A percentile compares a stretch with the other conserved stretches of the same genome.
phyloP scores from a whole-genome alignment of 108 stramenopile genomes.

The Nannochloropsis gaditana region DNA sequence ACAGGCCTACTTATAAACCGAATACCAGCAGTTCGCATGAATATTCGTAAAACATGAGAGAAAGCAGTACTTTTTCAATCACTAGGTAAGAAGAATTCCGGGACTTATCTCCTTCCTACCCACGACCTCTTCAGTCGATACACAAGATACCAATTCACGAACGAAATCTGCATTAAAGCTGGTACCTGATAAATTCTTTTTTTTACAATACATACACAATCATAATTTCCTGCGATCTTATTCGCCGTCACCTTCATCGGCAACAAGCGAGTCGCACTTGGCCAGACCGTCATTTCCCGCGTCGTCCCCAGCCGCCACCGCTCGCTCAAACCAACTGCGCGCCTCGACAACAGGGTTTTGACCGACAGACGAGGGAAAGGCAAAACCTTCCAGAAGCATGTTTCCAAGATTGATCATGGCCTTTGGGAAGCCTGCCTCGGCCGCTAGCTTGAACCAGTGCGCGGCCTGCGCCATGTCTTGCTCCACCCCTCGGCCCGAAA shows the following conservation, averaged over 20 bases:
- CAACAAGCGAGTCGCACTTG: neutral
- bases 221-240: no score
- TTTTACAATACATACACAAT: no score
- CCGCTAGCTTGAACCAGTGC: slow-evolving; percentile 33
- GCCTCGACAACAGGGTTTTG: neutral
- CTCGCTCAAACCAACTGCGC: slow-evolving; percentile 1
- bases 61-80: no score
- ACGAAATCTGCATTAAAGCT: no score
- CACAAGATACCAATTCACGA: no score
- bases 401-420: slow-evolving; percentile 45
- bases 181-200: no score
- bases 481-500: slow-evolving; percentile 31
- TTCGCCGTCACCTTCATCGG: neutral
- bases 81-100: no score
- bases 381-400: slow-evolving; percentile 24
- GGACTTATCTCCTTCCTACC: no score
- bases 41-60: no score
- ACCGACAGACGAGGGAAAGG: neutral
- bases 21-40: no score
- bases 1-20: no score
- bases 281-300: neutral
- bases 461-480: slow-evolving; percentile 38
- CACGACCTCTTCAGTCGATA: no score
- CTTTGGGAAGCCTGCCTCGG: slow-evolving; percentile 29
- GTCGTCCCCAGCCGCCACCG: neutral